Conservation (phyloP, 345 rosid genomes). For the Populus nigra region DNA sequence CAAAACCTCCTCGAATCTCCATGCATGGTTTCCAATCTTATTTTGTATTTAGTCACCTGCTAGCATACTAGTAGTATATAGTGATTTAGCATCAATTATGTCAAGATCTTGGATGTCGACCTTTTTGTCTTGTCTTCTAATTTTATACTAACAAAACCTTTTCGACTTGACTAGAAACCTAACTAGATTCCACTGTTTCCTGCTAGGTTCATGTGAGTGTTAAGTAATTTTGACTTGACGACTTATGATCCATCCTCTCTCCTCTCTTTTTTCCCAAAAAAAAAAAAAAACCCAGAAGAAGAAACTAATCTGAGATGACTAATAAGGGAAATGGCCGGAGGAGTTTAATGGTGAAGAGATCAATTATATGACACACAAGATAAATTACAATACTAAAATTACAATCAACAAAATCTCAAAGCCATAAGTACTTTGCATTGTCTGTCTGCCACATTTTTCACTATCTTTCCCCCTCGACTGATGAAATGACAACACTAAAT, state of each 20-base stretch:
- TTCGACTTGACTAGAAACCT: neutral
- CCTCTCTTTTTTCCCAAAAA: constrained; percentile 3
- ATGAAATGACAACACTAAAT: constrained; percentile 22
- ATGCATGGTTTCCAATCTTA: neutral
- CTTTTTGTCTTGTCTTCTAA: constrained; percentile 3
- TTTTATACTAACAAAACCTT: neutral
- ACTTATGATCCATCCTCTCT: neutral
- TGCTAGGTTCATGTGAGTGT: constrained; percentile 6
- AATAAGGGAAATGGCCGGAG: constrained; percentile 29
- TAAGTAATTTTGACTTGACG: neutral
- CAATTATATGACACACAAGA: constrained; percentile 7
- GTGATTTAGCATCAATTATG: constrained; percentile 7
- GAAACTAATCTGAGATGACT: constrained; percentile 37
- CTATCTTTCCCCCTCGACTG: constrained; percentile 5
- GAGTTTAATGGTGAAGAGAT: neutral
- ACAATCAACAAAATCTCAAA: neutral
- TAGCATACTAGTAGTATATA: neutral
- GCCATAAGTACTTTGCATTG: neutral
- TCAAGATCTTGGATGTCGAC: neutral
- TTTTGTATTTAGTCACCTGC: neutral
- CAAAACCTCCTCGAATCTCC: constrained; percentile 7
- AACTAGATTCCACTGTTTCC: constrained; percentile 14
- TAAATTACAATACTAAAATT: too few species aligned
- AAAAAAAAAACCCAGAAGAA: neutral
- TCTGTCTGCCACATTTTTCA: constrained; percentile 22